phyloP scores from a whole-genome alignment of 2,329 filamentous ascomycete genomes.

The Cytospora leucostoma region DNA sequence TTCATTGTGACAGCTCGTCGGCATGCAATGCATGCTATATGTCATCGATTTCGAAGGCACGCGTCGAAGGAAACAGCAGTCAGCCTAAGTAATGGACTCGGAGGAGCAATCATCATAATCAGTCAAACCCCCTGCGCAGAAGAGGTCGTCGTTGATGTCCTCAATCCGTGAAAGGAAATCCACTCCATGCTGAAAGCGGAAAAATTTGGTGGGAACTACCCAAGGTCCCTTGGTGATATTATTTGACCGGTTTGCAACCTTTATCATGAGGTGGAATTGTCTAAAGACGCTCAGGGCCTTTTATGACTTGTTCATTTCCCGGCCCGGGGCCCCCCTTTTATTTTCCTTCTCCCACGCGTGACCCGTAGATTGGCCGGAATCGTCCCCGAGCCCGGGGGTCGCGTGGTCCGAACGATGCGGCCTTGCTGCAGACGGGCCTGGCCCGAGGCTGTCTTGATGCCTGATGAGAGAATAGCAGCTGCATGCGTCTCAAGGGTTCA shows the following conservation, averaged over 20 bases:
- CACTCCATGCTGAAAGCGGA: no score
- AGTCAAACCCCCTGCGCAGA: no score
- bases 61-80: not conserved
- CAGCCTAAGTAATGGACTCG: not conserved
- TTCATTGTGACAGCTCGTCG: not conserved
- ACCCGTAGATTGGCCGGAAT: constrained; percentile 13
- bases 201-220: no score
- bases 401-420: not conserved
- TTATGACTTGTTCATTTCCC: not conserved
- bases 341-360: constrained; percentile 1
- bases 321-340: not conserved
- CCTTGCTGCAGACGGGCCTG: not conserved
- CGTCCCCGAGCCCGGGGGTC: not conserved
- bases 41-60: not conserved
- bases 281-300: not conserved
- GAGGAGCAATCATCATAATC: not conserved
- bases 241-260: no score
- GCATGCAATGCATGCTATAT: not conserved
- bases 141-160: no score
- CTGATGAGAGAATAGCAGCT: not conserved
- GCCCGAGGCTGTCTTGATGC: not conserved
- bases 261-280: not conserved
- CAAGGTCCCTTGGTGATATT: no score
- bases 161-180: no score
- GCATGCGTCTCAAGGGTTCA: not conserved